Percentiles rank a stretch among this genome's conserved stretches.
Conservation (phyloP, 164 flowering plant species). For the Sedum album region DNA sequence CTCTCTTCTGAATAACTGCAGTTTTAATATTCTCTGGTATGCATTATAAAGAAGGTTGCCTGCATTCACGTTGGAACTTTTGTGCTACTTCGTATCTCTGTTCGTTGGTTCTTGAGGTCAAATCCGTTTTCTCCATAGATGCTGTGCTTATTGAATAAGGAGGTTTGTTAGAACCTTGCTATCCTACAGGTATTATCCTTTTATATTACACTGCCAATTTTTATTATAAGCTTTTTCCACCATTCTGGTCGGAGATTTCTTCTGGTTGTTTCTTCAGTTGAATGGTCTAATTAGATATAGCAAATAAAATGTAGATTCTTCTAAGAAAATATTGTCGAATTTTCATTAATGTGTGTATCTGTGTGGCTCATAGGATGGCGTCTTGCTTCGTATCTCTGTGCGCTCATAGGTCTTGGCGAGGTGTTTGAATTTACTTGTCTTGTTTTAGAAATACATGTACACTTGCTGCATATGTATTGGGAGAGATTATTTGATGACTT, state of each 20-base stretch:
- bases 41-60: neutral
- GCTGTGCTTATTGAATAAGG: neutral
- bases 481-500: neutral
- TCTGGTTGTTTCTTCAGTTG: neutral
- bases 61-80: neutral
- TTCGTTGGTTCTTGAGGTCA: neutral
- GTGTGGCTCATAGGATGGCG: neutral
- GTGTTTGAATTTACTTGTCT: too few relatives aligned
- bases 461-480: neutral
- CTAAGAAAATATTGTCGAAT: neutral
- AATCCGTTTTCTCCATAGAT: neutral
- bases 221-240: neutral
- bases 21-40: too few relatives aligned
- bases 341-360: neutral
- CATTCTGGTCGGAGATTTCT: neutral
- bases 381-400: too few relatives aligned
- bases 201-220: neutral
- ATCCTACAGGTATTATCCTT: neutral
- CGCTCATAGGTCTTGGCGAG: too few relatives aligned
- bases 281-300: neutral
- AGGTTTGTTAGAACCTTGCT: neutral
- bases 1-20: slow-evolving; percentile 37
- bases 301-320: neutral
- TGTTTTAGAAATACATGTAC: neutral
- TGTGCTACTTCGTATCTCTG: neutral